Evolutionary conservation across 2,329 filamentous ascomycete species (phyloP), one percentile per base, ranked within the genome.

Genomic region (Cordyceps cicadae): DNA sequence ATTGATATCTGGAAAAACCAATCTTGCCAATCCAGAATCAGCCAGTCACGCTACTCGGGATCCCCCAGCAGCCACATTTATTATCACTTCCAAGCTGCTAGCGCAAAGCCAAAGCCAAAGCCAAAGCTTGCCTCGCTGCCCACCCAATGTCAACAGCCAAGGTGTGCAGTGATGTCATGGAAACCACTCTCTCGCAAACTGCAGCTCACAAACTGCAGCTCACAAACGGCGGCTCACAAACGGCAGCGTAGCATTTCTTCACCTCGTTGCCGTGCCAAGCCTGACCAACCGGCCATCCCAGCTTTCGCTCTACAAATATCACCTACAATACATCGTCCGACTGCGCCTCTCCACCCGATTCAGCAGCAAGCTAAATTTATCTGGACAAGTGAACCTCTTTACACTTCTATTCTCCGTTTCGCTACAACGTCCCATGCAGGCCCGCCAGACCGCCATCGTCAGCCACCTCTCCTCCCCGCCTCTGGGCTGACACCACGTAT

Each of bases 161-260:
- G 19, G 24, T 39, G 37, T 19, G 14, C 15, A 7, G 51, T 60
- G 58, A 60, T 60, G 58, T 60, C 58, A 60, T 60, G 21, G 58
- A 17, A 43, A 45, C 21, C 21, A 14, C 39, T 39, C 34, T n/a
- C n/a, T n/a, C n/a, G n/a, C n/a, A n/a, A n/a, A n/a, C n/a, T n/a
- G n/a, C n/a, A n/a, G n/a, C n/a, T n/a, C n/a, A n/a, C n/a, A n/a
- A n/a, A n/a, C n/a, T n/a, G n/a, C n/a, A n/a, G n/a, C n/a, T 37
- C 12, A 37, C 34, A 37, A 24, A 15, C 5, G 11, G 8, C 50
- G 24, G 21, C n/a, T 37, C 12, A 37, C 34, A 37, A 24, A 15
- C 5, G 11, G 8, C 50, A 39, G 21, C n/a, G 5, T 26, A 26
- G 19, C 37, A n/a, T 32, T 55, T 24, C 24, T 24, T 43, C 17